Conservation (phyloP, 2,329 filamentous ascomycete genomes). For the Epichloe elymi region DNA sequence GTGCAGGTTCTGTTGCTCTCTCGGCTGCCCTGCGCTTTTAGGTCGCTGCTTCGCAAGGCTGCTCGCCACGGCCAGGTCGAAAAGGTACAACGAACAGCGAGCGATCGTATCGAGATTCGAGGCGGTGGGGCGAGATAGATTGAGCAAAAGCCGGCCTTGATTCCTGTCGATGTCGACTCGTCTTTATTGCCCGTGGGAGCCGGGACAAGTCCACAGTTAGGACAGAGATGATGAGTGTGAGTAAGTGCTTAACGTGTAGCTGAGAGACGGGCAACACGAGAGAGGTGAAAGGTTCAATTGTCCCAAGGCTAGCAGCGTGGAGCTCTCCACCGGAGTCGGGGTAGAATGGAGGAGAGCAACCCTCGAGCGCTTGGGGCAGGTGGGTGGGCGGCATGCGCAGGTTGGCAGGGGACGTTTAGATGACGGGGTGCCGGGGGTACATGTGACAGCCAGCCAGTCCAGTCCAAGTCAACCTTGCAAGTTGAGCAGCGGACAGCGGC, state of each 20-base stretch:
- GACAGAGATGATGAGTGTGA: background rate
- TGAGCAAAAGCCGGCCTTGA: background rate
- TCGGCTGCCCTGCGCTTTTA: background rate
- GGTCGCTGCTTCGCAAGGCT: background rate
- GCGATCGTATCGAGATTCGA: background rate
- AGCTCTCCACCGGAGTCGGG: background rate
- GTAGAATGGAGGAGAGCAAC: background rate
- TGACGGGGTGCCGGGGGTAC: background rate
- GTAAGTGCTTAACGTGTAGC: background rate
- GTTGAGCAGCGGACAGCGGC: no score
- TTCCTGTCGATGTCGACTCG: background rate
- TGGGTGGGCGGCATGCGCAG: background rate
- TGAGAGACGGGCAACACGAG: background rate
- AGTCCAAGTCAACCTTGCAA: no score
- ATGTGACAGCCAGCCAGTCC: no score
- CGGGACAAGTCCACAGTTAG: background rate
- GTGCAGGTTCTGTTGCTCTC: background rate
- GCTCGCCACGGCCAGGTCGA: background rate
- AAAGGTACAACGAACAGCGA: background rate
- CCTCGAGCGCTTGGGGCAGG: background rate
- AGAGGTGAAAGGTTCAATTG: background rate
- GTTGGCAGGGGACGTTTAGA: background rate
- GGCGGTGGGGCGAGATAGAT: background rate
- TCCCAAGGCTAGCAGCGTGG: background rate
- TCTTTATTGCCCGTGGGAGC: background rate